These are phyloP conservation scores for Leonotis leonurus DNA, from an alignment of 257 asterid species.

Conservation along the genomic window DNA sequence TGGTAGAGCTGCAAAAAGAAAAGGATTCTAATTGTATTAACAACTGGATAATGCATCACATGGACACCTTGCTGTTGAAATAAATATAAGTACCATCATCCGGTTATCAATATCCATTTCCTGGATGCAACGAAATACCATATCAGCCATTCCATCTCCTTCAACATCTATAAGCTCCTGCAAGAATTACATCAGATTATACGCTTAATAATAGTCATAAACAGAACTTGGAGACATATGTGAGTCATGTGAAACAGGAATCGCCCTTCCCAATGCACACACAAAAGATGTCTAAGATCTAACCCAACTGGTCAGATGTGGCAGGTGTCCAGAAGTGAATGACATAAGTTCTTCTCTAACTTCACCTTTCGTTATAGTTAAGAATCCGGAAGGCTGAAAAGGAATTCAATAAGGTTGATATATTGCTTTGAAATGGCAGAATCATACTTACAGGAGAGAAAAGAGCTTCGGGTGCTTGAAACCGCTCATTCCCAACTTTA, in stretches of 20 bases:
- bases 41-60: conserved; percentile 17
- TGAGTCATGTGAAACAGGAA: not conserved
- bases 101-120: conserved; percentile 99
- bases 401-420: not conserved
- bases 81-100: conserved; percentile 61
- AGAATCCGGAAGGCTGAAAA: not conserved
- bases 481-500: conserved; percentile 92
- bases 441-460: conserved; percentile 74
- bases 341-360: not conserved
- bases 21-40: conserved; percentile 1
- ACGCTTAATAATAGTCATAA: not conserved
- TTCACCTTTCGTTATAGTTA: not conserved
- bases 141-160: conserved; percentile 99
- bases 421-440: conserved; percentile 14
- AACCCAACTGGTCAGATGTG: not conserved
- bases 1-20: conserved; percentile 73
- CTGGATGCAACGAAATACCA: conserved; percentile 97
- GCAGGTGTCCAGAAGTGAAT: conserved; percentile 3
- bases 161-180: conserved; percentile 98
- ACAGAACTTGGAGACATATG: conserved; percentile 1
- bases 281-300: not conserved
- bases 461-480: conserved; percentile 99
- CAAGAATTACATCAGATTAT: conserved; percentile 17
- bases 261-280: not conserved
- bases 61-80: conserved; percentile 14